phyloP scores from a whole-genome alignment of 1,284 basidiomycete genomes.

The Microbotryum silenes-acaulis region DNA sequence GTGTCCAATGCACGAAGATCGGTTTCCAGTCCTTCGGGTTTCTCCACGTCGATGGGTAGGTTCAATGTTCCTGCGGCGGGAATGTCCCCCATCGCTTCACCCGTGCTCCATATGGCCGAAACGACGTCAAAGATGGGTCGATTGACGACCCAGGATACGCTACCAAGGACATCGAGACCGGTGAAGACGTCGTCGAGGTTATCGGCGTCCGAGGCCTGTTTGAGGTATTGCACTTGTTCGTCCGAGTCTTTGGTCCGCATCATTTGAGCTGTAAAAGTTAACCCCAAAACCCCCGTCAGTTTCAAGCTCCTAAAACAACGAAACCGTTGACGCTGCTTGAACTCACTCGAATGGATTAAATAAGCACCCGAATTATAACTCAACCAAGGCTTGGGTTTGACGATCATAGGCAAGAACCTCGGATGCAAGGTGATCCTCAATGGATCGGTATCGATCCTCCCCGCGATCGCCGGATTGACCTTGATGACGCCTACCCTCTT shows the following conservation, averaged over 20 bases:
- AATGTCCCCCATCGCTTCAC: conserved; percentile 42
- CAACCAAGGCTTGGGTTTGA: conserved; percentile 83
- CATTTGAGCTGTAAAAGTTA: conserved; percentile 49
- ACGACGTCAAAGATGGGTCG: conserved; percentile 64
- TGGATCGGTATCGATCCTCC: conserved; percentile 69
- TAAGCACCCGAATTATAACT: conserved; percentile 75
- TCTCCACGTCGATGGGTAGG: conserved; percentile 51
- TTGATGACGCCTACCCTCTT: conserved; percentile 85
- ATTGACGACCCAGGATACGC: conserved; percentile 89
- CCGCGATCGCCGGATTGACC: conserved; percentile 71
- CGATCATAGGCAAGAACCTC: conserved; percentile 90
- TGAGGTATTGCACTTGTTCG: conserved; percentile 77
- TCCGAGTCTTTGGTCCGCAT: conserved; percentile 91
- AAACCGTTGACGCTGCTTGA: not conserved
- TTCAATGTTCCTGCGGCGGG: conserved; percentile 36
- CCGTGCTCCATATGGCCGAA: conserved; percentile 69
- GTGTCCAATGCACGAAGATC: conserved; percentile 60
- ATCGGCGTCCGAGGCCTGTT: conserved; percentile 63
- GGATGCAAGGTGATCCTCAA: conserved; percentile 76
- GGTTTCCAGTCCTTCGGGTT: conserved; percentile 53
- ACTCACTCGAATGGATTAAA: conserved; percentile 62
- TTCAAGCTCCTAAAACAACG: not conserved
- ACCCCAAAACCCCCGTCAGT: not conserved
- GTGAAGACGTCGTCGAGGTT: conserved; percentile 79
- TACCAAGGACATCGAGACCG: conserved; percentile 81